phyloP scores from a whole-genome alignment of 164 flowering plant species.

The Nymphaea thermarum region DNA sequence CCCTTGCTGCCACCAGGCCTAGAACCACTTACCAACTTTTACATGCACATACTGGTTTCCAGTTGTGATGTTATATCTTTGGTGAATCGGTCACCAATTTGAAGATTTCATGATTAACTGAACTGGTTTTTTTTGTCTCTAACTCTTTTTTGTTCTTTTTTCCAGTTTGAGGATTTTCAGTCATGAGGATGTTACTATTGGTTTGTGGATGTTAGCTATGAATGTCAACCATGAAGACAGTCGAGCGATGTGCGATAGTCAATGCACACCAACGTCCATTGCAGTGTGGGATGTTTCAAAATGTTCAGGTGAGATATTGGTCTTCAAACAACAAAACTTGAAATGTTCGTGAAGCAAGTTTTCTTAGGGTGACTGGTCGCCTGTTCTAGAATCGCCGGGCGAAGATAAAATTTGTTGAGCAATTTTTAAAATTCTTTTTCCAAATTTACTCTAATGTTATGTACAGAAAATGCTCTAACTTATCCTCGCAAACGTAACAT shows the following conservation, averaged over 20 bases:
- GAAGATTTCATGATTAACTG: background rate
- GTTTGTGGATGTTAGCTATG: slow-evolving; percentile 78
- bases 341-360: background rate
- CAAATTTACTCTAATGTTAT: too few species aligned
- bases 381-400: background rate
- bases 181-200: slow-evolving; percentile 65
- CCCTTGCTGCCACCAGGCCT: too few species aligned
- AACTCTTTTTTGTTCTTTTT: background rate
- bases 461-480: too few species aligned
- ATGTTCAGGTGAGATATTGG: slow-evolving; percentile 44
- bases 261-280: slow-evolving; percentile 54
- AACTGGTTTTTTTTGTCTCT: background rate
- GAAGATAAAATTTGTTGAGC: too few species aligned
- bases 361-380: background rate
- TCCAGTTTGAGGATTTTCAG: slow-evolving; percentile 57
- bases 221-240: slow-evolving; percentile 56
- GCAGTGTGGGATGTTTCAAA: slow-evolving; percentile 67
- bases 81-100: background rate
- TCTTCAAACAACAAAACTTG: background rate
- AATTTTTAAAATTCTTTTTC: too few species aligned
- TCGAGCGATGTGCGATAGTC: slow-evolving; percentile 45
- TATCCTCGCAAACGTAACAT: too few species aligned
- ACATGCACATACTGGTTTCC: background rate
- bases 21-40: too few species aligned
- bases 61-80: background rate